Conservation (phyloP, 352 stramenopile genomes). For the Globisporangium viniferum region DNA sequence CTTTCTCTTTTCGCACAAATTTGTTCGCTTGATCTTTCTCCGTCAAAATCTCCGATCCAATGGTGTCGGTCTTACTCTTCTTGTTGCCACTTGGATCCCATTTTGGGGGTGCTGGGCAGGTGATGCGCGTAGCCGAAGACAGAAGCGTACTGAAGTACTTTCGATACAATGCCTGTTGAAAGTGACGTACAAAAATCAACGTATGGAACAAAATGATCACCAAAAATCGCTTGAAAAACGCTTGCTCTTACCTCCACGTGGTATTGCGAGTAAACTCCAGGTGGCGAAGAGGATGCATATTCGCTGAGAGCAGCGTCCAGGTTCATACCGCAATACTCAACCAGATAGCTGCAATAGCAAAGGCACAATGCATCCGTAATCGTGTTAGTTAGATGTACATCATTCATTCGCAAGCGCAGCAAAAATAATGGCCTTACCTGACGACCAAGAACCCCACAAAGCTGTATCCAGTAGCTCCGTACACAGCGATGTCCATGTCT, state of each 20-base stretch:
- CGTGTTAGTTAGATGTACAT: background rate
- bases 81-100: conserved; percentile 63
- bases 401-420: background rate
- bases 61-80: conserved; percentile 27
- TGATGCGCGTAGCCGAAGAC: conserved; percentile 41
- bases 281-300: conserved; percentile 45
- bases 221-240: background rate
- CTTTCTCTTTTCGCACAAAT: conserved; percentile 50
- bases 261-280: conserved; percentile 63
- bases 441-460: conserved; percentile 74
- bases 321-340: conserved; percentile 61
- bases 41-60: conserved; percentile 65
- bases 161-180: conserved; percentile 57
- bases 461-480: conserved; percentile 59
- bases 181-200: background rate
- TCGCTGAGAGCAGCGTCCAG: conserved; percentile 67
- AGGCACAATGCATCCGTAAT: conserved; percentile 8
- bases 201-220: background rate
- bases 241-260: conserved; percentile 56
- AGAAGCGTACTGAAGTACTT: conserved; percentile 78
- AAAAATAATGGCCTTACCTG: conserved; percentile 31
- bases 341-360: conserved; percentile 45
- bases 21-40: conserved; percentile 57
- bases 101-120: conserved; percentile 49
- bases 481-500: conserved; percentile 81